Base-by-base conservation (phyloP, 768 basidiomycete species). In the Lactifluus echinatus region DNA sequence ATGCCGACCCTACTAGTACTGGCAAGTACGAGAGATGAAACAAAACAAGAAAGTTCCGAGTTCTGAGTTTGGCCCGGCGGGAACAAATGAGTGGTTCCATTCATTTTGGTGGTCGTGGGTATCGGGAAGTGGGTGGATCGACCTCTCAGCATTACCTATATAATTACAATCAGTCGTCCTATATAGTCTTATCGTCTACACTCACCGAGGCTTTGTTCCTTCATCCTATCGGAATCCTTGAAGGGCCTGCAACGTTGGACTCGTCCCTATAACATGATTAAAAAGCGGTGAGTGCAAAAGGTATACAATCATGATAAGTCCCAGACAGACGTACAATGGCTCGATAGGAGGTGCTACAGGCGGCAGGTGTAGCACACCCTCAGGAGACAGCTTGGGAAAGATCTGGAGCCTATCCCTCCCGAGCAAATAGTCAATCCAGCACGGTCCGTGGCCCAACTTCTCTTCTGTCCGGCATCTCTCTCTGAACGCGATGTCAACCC, bases 401-500 rank as follows among this genome's bases (percentile, higher is more conserved):
- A 59, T 10, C 17, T 53, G 52, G 24, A 59, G 47, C 11, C 52
- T 48, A n/a, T 59, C 19, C 14, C 57, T 53, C n/a, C 57, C 46
- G 10, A 46, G 40, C 40, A 59, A 17, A 23, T 53, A 59, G 26
- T 59, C 57, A 15, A 59, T 36, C 33, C 57, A 34, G 19, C 57
- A 49, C 31, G 57, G 57, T 5, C 57, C 57, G 23, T 58, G 57
- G 17, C 51, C 57, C 11, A 58, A 40, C 52, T 58, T 52, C 7
- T 54, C 52, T 43, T 55, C 53, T 3, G 53, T 55, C 28, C 15
- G 28, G 37, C 53, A 55, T 47, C 53, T 37, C 21, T 31, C 51
- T 28, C 57, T 47, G 46, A 58, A 58, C 11, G 52, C 57, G 19
- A 12, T 7, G 15, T 58, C 57, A 10, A 58, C 57, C 8, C 10